These are phyloP conservation scores for Tetrahymena thermophila DNA, from an alignment of 73 alveolate species.

Conservation along the genomic window DNA sequence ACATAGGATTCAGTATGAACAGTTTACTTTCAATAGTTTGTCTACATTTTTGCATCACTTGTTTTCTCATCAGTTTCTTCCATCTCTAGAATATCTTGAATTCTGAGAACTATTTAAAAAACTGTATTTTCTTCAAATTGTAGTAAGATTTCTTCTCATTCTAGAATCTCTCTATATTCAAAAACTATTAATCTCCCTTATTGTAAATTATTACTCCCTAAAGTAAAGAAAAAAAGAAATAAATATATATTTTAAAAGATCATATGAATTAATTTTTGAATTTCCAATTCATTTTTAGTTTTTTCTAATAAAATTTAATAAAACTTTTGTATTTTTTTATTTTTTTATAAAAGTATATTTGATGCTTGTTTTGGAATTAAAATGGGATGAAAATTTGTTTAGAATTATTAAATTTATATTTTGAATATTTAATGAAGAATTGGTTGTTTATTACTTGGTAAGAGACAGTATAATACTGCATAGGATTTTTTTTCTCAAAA, in stretches of 20 bases:
- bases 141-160: not conserved
- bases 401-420: no score
- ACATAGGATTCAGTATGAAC: not conserved
- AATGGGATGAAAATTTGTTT: no score
- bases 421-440: no score
- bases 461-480: not conserved
- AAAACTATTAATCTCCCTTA: not conserved
- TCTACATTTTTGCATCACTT: not conserved
- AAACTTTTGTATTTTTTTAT: no score
- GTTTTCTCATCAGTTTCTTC: not conserved
- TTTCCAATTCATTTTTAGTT: no score
- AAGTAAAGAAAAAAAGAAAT: no score
- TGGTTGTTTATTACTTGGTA: not conserved
- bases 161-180: not conserved
- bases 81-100: not conserved
- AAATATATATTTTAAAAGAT: not conserved
- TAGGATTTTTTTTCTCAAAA: not conserved
- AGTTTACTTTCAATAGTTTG: not conserved
- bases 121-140: not conserved
- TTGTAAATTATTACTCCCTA: not conserved
- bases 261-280: not conserved
- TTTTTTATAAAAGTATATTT: no score
- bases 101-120: not conserved
- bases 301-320: no score
- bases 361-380: no score